These are phyloP conservation scores for Epicoccum sorghinum DNA, from an alignment of 2,329 filamentous ascomycete genomes.

Conservation along the genomic window DNA sequence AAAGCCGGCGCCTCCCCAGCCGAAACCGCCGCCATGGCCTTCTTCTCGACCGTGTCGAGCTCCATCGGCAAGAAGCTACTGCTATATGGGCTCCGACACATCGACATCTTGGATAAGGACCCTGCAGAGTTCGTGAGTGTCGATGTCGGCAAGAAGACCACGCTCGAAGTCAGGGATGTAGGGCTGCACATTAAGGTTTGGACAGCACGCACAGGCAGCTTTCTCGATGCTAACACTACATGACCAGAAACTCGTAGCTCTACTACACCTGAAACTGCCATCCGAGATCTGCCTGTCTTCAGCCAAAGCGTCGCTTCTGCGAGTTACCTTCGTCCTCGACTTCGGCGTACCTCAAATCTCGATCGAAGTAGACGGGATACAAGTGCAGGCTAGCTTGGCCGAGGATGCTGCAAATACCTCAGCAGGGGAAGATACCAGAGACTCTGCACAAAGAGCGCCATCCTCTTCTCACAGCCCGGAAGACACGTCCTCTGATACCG, in stretches of 20 bases:
- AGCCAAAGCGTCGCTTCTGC: slow-evolving; percentile 76
- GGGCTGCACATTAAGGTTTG: slow-evolving; percentile 77
- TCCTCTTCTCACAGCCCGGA: slow-evolving; percentile 20
- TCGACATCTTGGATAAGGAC: slow-evolving; percentile 88
- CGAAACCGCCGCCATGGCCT: slow-evolving; percentile 62
- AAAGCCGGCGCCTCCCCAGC: slow-evolving; percentile 16
- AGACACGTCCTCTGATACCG: slow-evolving; percentile 36
- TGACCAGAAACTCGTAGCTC: slow-evolving; percentile 74
- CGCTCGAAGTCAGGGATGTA: slow-evolving; percentile 86
- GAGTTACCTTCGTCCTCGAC: slow-evolving; percentile 84
- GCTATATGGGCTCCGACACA: slow-evolving; percentile 79
- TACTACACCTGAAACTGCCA: slow-evolving; percentile 71
- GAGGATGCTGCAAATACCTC: slow-evolving; percentile 20
- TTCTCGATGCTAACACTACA: not conserved
- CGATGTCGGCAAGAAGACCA: slow-evolving; percentile 78
- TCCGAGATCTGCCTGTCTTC: slow-evolving; percentile 71
- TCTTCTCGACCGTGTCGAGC: slow-evolving; percentile 69
- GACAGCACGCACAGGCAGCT: slow-evolving; percentile 8
- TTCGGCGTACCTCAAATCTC: slow-evolving; percentile 84
- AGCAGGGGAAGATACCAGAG: slow-evolving; percentile 10
- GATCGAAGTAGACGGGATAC: slow-evolving; percentile 81
- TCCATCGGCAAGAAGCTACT: slow-evolving; percentile 86
- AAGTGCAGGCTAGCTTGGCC: slow-evolving; percentile 61
- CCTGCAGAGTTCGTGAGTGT: slow-evolving; percentile 87
- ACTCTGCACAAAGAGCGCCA: slow-evolving; percentile 9